Conservation (phyloP, 2,329 filamentous ascomycete species). For the Neoscytalidium dimidiatum region DNA sequence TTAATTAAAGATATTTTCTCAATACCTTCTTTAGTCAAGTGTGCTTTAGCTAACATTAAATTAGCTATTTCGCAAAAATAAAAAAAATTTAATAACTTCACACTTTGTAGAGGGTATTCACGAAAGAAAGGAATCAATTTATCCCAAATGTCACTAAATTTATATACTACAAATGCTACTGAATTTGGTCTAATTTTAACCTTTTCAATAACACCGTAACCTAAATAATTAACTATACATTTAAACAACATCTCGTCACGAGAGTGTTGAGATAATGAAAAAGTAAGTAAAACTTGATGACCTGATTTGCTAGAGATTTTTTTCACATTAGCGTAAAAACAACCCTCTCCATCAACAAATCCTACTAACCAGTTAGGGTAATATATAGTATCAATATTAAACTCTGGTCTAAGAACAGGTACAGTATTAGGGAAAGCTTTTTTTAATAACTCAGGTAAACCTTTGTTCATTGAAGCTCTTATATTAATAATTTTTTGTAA, state of each 20-base stretch:
- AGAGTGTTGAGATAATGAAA: neutral
- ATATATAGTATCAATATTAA: neutral
- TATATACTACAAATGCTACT: neutral
- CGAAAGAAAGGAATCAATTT: neutral
- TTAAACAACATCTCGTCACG: neutral
- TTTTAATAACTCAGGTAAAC: constrained; percentile 7
- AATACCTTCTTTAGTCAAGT: neutral
- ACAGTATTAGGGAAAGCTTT: constrained; percentile 8
- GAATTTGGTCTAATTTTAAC: neutral
- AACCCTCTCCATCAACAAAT: constrained; percentile 23
- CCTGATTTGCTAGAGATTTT: constrained; percentile 5
- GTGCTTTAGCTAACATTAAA: neutral
- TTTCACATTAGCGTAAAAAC: constrained; percentile 17
- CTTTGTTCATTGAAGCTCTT: constrained; percentile 6
- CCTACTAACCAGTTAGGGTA: constrained; percentile 21
- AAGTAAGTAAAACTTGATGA: neutral
- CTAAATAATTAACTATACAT: neutral
- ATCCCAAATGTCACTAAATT: neutral
- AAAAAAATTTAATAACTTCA: neutral
- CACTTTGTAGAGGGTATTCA: neutral
- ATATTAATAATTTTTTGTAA: constrained; percentile 15
- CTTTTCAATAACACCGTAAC: neutral
- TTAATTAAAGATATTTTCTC: neutral
- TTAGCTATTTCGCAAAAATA: neutral
- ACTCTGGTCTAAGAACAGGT: neutral